phyloP scores from a whole-genome alignment of 139 green algal genomes.

The Raphidocelis subcapitata region DNA sequence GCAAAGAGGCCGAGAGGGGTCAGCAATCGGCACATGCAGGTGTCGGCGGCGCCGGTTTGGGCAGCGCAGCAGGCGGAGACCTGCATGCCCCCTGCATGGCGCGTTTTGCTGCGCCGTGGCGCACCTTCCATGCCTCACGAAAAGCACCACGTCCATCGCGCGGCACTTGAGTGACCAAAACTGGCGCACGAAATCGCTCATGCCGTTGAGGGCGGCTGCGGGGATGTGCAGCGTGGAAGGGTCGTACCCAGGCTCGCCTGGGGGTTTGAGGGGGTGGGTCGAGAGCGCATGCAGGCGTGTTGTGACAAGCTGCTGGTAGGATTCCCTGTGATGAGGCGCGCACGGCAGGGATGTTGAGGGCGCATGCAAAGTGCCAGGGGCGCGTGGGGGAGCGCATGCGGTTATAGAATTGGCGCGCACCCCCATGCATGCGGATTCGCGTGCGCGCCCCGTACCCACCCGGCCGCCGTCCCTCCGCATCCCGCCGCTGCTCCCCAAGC shows the following conservation, averaged over 20 bases:
- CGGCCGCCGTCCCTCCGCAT: conserved; percentile 33
- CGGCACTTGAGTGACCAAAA: conserved; percentile 54
- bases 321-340: background rate
- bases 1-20: too few relatives aligned
- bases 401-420: background rate
- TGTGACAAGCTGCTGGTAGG: background rate
- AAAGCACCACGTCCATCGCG: conserved; percentile 67
- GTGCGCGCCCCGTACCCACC: background rate
- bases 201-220: conserved; percentile 10
- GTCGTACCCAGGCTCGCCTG: conserved; percentile 53
- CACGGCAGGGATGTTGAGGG: background rate
- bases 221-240: conserved; percentile 58
- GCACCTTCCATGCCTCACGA: conserved; percentile 47
- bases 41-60: too few relatives aligned
- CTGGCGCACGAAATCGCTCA: conserved; percentile 37
- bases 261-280: too few relatives aligned
- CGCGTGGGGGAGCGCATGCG: background rate
- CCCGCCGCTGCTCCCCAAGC: conserved; percentile 38
- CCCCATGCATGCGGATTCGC: background rate
- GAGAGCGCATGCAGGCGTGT: background rate
- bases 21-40: too few relatives aligned
- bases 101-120: too few relatives aligned
- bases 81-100: too few relatives aligned
- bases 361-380: too few relatives aligned
- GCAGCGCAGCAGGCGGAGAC: too few relatives aligned